Conservation (phyloP, 2,329 filamentous ascomycete species). For the Pseudogymnoascus sp. region DNA sequence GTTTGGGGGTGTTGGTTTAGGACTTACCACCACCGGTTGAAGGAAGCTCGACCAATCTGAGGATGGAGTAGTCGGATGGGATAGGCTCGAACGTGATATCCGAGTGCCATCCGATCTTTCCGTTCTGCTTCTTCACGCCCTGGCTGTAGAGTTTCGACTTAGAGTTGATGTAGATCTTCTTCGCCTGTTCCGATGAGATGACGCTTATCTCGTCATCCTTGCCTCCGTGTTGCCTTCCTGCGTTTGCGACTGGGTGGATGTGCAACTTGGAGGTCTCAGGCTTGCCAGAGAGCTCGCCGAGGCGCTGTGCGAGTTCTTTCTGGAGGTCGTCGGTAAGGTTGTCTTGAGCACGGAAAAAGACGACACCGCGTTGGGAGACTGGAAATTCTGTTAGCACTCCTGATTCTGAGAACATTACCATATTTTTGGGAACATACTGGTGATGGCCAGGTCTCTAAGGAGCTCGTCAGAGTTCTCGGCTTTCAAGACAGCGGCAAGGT, state of each 20-base stretch:
- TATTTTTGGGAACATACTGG: conserved; percentile 20
- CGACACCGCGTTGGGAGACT: conserved; percentile 62
- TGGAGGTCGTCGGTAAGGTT: conserved; percentile 52
- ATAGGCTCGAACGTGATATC: conserved; percentile 59
- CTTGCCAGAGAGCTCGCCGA: conserved; percentile 50
- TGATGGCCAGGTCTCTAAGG: conserved; percentile 42
- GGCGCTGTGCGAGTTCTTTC: conserved; percentile 53
- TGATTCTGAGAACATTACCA: background rate
- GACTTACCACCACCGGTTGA: conserved; percentile 26
- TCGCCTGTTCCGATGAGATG: conserved; percentile 49
- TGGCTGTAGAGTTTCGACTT: conserved; percentile 28
- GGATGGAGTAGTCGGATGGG: conserved; percentile 53
- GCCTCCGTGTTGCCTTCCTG: conserved; percentile 42
- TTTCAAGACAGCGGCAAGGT: conserved; percentile 38
- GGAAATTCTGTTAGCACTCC: conserved; percentile 2
- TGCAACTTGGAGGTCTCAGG: conserved; percentile 47
- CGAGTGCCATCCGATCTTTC: conserved; percentile 46
- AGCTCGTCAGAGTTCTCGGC: conserved; percentile 38
- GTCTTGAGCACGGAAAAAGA: conserved; percentile 61
- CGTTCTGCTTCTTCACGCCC: conserved; percentile 36
- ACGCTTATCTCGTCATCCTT: conserved; percentile 54
- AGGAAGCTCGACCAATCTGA: conserved; percentile 23
- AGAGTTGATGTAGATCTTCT: conserved; percentile 36
- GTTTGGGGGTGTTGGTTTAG: conserved; percentile 26
- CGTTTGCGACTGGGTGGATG: conserved; percentile 51